A percentile compares a stretch with the other conserved stretches of the same genome.
phyloP scores from a whole-genome alignment of 305 asterid species.

The Solanum hybrid region DNA sequence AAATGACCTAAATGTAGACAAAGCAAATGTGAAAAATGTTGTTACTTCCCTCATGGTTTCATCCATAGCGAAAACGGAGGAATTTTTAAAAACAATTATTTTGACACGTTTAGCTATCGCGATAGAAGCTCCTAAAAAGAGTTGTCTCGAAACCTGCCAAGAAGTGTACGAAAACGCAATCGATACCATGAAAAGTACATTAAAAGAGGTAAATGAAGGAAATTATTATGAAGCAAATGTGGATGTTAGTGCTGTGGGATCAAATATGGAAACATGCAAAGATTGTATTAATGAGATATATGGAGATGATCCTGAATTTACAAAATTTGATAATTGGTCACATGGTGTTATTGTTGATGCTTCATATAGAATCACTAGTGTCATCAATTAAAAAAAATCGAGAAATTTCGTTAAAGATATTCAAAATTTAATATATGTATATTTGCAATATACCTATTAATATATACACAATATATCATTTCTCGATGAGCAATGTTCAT shows the following conservation, averaged over 20 bases:
- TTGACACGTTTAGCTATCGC: slow-evolving; percentile 13
- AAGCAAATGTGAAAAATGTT: not conserved
- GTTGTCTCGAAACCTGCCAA: slow-evolving; percentile 23
- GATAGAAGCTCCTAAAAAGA: not conserved
- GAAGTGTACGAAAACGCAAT: slow-evolving; percentile 31
- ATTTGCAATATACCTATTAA: not conserved
- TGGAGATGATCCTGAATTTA: slow-evolving; percentile 22
- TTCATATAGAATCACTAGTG: slow-evolving; percentile 22
- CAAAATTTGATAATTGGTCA: slow-evolving; percentile 32
- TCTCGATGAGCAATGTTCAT: not conserved
- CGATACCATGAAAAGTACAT: slow-evolving; percentile 23
- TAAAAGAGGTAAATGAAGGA: slow-evolving; percentile 18
- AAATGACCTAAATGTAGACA: not conserved
- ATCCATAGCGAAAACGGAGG: slow-evolving; percentile 17
- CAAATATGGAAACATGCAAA: slow-evolving; percentile 31
- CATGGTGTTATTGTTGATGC: slow-evolving; percentile 25
- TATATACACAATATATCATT: not conserved
- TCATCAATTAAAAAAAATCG: not conserved
- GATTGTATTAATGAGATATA: slow-evolving; percentile 21
- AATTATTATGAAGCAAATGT: slow-evolving; percentile 30
- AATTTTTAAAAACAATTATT: slow-evolving; percentile 18
- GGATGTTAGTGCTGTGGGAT: slow-evolving; percentile 29
- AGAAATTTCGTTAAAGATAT: not conserved
- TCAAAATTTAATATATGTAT: not conserved
- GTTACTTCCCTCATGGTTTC: slow-evolving; percentile 20